Evolutionary conservation across 2,329 filamentous ascomycete genomes (phyloP), one percentile per base, ranked within the genome.

Genomic region (Hypoxylon sp.): DNA sequence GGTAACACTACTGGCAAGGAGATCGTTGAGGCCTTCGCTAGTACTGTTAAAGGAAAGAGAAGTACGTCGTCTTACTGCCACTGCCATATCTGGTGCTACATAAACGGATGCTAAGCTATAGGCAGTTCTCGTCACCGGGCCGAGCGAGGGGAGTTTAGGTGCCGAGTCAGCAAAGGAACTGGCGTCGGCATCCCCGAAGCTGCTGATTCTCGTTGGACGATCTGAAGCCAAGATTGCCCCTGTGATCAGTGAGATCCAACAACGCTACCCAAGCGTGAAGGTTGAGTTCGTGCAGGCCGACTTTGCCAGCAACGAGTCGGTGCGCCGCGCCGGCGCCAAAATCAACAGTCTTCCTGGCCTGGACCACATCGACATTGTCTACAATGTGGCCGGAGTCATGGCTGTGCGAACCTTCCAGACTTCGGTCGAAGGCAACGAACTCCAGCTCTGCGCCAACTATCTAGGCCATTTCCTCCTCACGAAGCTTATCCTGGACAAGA

Each of bases 381-480:
- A 63, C 3, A 65, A 69, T 62, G 55, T 51, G 9, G 63, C 59
- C 62, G 77, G 72, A 1, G 70, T 79, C 42, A 79, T 79, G 78
- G 75, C 70, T 0, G 47, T 71, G n/a, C 42, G 38, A 11, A 55
- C 27, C 29, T 20, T 26, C 18, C 17, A 45, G n/a, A 74, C 73
- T 0, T 54, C 62, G 0, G n/a, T 13, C 3, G 78, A 81, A 43
- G 77, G 78, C 0, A 65, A 74, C 33, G 79, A 79, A 65, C 70
- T 46, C 46, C 73, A 75, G 17, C 73, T 78, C 27, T 73, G 64
- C 2, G 72, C 71, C 0, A 77, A 77, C 24, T 73, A 78, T 41
- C 54, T 78, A 2, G 76, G 74, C 0, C 77, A 71, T 4, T 78
- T 78, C 42, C 67, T 78, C 0, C 70, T 78, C 13, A 76, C 76